Conservation (phyloP, 129 eudicot genomes). For the Flaveria bidentis region DNA sequence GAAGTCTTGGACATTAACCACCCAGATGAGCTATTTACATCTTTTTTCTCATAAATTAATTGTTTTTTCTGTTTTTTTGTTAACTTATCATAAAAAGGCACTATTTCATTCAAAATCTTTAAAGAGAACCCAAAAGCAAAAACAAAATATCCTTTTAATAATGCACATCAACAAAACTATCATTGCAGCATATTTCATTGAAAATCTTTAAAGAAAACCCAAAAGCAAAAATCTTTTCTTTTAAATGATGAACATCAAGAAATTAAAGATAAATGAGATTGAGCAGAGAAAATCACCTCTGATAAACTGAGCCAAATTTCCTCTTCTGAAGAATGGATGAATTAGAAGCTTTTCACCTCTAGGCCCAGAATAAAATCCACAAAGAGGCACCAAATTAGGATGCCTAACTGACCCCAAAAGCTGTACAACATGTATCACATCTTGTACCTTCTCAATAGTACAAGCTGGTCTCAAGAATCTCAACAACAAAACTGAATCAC, state of each 20-base stretch:
- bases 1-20: constrained; percentile 8
- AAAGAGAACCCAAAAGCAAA: constrained; percentile 5
- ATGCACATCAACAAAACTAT: constrained; percentile 20
- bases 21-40: constrained; percentile 15
- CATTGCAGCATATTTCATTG: not conserved
- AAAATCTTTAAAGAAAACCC: constrained; percentile 12
- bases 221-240: constrained; percentile 7
- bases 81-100: constrained; percentile 24
- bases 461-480: constrained; percentile 93
- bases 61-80: not conserved
- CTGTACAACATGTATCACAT: constrained; percentile 56
- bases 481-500: constrained; percentile 53
- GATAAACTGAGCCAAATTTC: constrained; percentile 77
- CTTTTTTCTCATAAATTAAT: not conserved
- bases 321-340: constrained; percentile 69
- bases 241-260: constrained; percentile 14
- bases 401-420: constrained; percentile 75
- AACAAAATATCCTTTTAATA: constrained; percentile 13
- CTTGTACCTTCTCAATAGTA: constrained; percentile 56
- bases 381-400: constrained; percentile 84
- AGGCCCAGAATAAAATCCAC: constrained; percentile 82
- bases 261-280: constrained; percentile 17
- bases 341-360: constrained; percentile 95
- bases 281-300: constrained; percentile 51
- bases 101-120: not conserved